phyloP scores from a whole-genome alignment of 805 yeast species.

The Saturnispora hagleri region DNA sequence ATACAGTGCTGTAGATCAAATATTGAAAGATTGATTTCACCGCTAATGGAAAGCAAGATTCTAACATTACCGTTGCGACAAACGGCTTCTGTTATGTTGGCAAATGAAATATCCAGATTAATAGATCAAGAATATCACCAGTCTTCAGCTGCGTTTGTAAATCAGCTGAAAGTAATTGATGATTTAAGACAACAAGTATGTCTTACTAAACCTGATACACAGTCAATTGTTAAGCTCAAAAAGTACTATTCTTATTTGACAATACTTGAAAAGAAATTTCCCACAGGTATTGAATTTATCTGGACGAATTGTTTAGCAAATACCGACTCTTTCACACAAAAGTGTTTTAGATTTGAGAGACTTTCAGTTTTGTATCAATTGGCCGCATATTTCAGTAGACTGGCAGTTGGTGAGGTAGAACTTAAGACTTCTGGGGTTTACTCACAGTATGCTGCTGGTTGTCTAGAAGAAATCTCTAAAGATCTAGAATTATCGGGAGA shows the following conservation, averaged over 20 bases:
- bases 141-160: conserved; percentile 23
- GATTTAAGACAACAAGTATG: conserved; percentile 30
- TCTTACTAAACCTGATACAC: conserved; percentile 6
- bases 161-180: conserved; percentile 32
- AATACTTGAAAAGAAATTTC: conserved; percentile 47
- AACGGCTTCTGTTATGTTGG: conserved; percentile 5
- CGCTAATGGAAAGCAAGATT: not conserved
- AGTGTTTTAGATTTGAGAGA: conserved; percentile 51
- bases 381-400: conserved; percentile 51
- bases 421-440: conserved; percentile 52
- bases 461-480: conserved; percentile 30
- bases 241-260: conserved; percentile 39
- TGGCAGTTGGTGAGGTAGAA: conserved; percentile 41
- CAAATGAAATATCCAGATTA: conserved; percentile 23
- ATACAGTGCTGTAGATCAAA: not conserved
- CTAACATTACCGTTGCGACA: not conserved
- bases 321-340: conserved; percentile 3
- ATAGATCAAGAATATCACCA: conserved; percentile 36
- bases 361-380: conserved; percentile 58
- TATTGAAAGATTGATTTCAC: not conserved
- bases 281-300: conserved; percentile 48
- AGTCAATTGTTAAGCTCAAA: conserved; percentile 8
- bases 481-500: conserved; percentile 13
- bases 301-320: conserved; percentile 51
- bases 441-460: conserved; percentile 68